A percentile compares a stretch with the other conserved stretches of the same genome.
Evolutionary conservation across 805 yeast genomes (phyloP).

Genomic region (Wickerhamiella vanderwaltii): DNA sequence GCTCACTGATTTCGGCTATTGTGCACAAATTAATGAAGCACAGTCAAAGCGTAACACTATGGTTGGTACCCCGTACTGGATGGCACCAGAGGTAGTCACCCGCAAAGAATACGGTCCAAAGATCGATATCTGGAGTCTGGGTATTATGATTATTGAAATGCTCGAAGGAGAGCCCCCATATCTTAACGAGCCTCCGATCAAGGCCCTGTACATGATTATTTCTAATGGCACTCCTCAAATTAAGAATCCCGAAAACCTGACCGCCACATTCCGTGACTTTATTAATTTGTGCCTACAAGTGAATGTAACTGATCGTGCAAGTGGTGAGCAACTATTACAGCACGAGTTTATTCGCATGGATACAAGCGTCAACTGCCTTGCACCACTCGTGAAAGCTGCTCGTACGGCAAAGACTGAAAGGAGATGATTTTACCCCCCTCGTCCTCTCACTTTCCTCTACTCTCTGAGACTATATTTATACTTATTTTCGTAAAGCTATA

Average conservation of each 20-base stretch:
- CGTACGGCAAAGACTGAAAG: slow-evolving; percentile 20
- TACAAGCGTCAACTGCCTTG: slow-evolving; percentile 24
- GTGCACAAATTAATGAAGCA: slow-evolving; percentile 80
- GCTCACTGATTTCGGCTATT: slow-evolving; percentile 90
- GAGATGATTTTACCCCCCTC: no score
- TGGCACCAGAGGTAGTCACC: slow-evolving; percentile 98
- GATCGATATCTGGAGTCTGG: slow-evolving; percentile 95
- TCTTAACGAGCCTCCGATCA: slow-evolving; percentile 85
- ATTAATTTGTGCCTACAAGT: slow-evolving; percentile 71
- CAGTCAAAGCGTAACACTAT: slow-evolving; percentile 86
- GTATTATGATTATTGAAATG: slow-evolving; percentile 98
- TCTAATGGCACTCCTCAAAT: slow-evolving; percentile 93
- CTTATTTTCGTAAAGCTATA: no score
- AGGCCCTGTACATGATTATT: slow-evolving; percentile 87
- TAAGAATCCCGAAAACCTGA: slow-evolving; percentile 74
- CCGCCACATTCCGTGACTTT: slow-evolving; percentile 53
- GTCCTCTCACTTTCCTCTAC: no score
- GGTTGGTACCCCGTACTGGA: slow-evolving; percentile 99
- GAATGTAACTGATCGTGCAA: slow-evolving; percentile 66
- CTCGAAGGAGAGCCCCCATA: slow-evolving; percentile 99
- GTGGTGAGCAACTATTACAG: slow-evolving; percentile 57
- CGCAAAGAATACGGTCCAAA: slow-evolving; percentile 93
- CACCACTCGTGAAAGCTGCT: slow-evolving; percentile 28
- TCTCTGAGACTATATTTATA: no score
- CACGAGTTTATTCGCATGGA: slow-evolving; percentile 41